These are phyloP conservation scores for Pseudognaphalium luteoalbum DNA, from an alignment of 129 eudicot species.

Conservation along the genomic window DNA sequence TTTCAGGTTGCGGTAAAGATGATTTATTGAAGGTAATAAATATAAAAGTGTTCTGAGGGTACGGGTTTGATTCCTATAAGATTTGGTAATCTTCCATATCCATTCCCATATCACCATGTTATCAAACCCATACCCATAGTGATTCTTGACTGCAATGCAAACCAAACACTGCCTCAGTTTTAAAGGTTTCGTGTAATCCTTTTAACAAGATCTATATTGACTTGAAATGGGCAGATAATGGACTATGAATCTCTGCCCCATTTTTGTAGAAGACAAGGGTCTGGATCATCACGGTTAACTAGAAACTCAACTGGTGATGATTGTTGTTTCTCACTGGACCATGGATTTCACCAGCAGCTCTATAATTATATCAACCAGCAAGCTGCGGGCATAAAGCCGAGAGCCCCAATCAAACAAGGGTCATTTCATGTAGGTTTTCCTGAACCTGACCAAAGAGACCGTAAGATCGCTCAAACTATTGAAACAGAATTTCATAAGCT, in stretches of 20 bases:
- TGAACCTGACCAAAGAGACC: conserved; percentile 64
- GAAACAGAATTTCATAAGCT: conserved; percentile 69
- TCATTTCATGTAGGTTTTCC: conserved; percentile 87
- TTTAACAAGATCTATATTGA: conserved; percentile 11
- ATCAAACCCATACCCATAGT: conserved; percentile 1
- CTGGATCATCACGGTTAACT: conserved; percentile 70
- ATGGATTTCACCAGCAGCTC: conserved; percentile 73
- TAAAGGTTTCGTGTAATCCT: background rate
- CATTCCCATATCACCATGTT: background rate
- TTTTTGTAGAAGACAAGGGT: conserved; percentile 94
- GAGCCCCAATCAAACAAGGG: conserved; percentile 54
- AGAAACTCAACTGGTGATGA: conserved; percentile 54
- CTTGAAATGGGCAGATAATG: conserved; percentile 73
- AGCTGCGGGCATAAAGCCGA: conserved; percentile 48
- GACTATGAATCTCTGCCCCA: conserved; percentile 92
- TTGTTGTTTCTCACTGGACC: conserved; percentile 80
- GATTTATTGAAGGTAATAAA: conserved; percentile 80
- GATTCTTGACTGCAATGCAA: conserved; percentile 17
- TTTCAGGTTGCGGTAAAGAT: conserved; percentile 82
- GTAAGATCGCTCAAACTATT: conserved; percentile 69
- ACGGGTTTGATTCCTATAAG: background rate
- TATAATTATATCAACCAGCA: conserved; percentile 63
- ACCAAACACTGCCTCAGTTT: background rate
- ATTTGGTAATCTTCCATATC: background rate
- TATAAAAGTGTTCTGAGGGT: background rate